Percentiles rank a stretch among this genome's conserved stretches.
Conservation (phyloP, 2,329 filamentous ascomycete species). For the Sarocladium strictum region DNA sequence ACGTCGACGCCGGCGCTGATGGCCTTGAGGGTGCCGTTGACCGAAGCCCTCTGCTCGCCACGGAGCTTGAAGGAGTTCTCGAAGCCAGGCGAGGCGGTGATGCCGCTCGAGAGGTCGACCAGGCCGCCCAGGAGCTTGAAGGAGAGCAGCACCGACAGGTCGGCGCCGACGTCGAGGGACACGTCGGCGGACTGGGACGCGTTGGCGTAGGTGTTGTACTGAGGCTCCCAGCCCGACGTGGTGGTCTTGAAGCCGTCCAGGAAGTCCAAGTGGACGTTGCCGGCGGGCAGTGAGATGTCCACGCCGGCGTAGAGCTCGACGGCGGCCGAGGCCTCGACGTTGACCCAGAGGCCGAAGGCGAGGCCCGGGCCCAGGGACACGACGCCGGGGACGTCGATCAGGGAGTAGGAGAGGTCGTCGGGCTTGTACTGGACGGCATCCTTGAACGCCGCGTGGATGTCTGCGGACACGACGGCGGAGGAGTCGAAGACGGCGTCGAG, state of each 20-base stretch:
- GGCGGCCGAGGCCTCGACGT: neutral
- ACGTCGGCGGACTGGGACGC: neutral
- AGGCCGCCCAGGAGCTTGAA: neutral
- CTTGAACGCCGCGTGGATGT: neutral
- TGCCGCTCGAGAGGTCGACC: neutral
- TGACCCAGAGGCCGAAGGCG: neutral
- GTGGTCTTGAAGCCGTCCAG: constrained; percentile 1
- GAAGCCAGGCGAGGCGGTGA: constrained; percentile 4
- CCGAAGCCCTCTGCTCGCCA: neutral
- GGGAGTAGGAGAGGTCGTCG: constrained; percentile 1
- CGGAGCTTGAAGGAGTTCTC: constrained; percentile 3
- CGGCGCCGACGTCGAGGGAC: neutral
- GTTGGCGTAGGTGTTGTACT: constrained; percentile 4
- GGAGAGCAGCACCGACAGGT: neutral
- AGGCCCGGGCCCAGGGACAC: neutral
- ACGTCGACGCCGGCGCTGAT: constrained; percentile 1
- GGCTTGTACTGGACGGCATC: constrained; percentile 1
- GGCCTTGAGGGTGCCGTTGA: neutral
- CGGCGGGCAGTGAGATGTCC: neutral
- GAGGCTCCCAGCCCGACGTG: neutral
- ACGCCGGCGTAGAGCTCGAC: neutral
- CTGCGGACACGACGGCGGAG: neutral
- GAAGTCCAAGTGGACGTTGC: neutral
- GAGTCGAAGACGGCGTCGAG: neutral
- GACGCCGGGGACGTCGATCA: constrained; percentile 3